A percentile compares a stretch with the other conserved stretches of the same genome.
Evolutionary conservation across 495 filamentous ascomycete species (phyloP).

Genomic region (Cercophora scortea): DNA sequence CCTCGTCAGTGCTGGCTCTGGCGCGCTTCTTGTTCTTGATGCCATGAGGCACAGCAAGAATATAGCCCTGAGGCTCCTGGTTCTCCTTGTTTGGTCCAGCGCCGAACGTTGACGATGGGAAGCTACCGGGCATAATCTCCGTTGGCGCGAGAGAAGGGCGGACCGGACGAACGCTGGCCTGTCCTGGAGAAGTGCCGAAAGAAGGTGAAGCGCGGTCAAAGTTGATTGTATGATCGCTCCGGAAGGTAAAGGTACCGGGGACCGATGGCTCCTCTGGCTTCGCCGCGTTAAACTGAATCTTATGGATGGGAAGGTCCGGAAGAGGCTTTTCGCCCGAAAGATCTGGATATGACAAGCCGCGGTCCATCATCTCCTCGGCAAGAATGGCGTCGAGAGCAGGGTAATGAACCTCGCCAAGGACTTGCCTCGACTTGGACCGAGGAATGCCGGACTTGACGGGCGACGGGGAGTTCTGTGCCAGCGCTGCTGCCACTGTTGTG

Average conservation of each 20-base stretch:
- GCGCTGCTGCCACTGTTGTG: constrained; percentile 20
- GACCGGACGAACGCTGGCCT: constrained; percentile 50
- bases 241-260: constrained; percentile 53
- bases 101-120: constrained; percentile 22
- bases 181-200: constrained; percentile 42
- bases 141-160: constrained; percentile 41
- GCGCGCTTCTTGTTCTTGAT: constrained; percentile 68
- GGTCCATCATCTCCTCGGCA: constrained; percentile 15
- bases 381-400: constrained; percentile 25
- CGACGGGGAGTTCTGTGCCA: constrained; percentile 37
- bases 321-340: constrained; percentile 29
- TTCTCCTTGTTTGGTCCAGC: constrained; percentile 41
- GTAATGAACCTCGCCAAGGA: constrained; percentile 25
- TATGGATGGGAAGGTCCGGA: constrained; percentile 18
- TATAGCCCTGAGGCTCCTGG: constrained; percentile 21
- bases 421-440: constrained; percentile 26
- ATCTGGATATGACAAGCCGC: constrained; percentile 36
- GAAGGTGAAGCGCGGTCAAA: constrained; percentile 37
- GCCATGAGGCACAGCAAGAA: constrained; percentile 50
- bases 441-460: constrained; percentile 41
- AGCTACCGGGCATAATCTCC: constrained; percentile 41
- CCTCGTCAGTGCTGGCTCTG: constrained; percentile 43
- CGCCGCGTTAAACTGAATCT: constrained; percentile 19
- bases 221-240: constrained; percentile 48
- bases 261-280: constrained; percentile 22